Evolutionary conservation across 495 filamentous ascomycete genomes (phyloP).

Genomic region (Oidiodendron maius): DNA sequence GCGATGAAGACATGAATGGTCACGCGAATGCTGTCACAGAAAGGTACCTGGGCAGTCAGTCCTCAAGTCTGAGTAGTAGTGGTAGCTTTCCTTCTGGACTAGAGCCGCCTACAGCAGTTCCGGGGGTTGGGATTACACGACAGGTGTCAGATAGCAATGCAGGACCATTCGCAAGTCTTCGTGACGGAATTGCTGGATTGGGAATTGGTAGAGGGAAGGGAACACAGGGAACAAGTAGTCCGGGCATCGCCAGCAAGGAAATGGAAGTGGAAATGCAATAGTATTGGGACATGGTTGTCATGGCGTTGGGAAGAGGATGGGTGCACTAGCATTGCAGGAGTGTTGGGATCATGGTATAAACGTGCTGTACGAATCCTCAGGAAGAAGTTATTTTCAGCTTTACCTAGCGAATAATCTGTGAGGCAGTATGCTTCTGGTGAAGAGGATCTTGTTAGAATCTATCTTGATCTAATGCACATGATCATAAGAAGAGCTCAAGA

Average conservation of each 20-base stretch:
- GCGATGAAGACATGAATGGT: constrained; percentile 90
- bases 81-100: constrained; percentile 18
- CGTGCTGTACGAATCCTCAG: constrained; percentile 3
- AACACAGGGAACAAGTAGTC: constrained; percentile 9
- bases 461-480: constrained; percentile 1
- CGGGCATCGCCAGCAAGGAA: constrained; percentile 1
- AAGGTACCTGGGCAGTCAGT: constrained; percentile 13
- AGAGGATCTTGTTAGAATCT: neutral
- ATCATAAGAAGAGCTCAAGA: constrained; percentile 84
- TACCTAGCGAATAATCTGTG: too few species aligned
- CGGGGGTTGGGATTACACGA: constrained; percentile 3
- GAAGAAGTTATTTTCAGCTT: too few species aligned
- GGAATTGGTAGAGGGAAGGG: constrained; percentile 27
- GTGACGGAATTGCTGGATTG: constrained; percentile 41
- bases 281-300: neutral
- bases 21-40: constrained; percentile 36
- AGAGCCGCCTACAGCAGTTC: constrained; percentile 9
- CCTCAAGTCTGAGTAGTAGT: neutral
- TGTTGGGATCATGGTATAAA: constrained; percentile 6
- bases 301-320: constrained; percentile 7
- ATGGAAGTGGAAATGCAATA: constrained; percentile 26
- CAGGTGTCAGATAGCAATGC: constrained; percentile 4
- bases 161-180: constrained; percentile 26
- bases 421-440: constrained; percentile 17
- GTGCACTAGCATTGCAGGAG: constrained; percentile 15